These are phyloP conservation scores for Pseudopithomyces chartarum DNA, from an alignment of 2,329 filamentous ascomycete species.

Conservation along the genomic window DNA sequence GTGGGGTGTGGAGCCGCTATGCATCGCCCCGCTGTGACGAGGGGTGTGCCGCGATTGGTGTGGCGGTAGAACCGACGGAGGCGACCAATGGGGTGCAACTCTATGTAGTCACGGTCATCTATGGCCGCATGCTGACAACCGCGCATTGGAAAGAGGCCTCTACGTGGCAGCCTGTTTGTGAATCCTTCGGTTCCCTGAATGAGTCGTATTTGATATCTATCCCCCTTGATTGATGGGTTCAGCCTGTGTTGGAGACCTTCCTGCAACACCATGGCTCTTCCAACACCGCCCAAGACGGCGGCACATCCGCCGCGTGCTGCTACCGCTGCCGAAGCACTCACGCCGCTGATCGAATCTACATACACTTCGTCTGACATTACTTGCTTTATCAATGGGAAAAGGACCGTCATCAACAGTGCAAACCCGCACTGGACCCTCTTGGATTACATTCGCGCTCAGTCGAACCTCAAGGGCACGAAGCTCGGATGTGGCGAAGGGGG, in stretches of 20 bases:
- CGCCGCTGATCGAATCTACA: conserved; percentile 73
- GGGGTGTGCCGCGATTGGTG: background rate
- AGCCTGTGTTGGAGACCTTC: background rate
- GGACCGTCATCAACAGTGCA: conserved; percentile 78
- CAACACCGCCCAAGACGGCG: conserved; percentile 36
- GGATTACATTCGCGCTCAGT: conserved; percentile 79
- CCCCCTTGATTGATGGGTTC: background rate
- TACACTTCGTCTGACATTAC: conserved; percentile 74
- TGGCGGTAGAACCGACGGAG: background rate
- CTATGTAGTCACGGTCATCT: background rate
- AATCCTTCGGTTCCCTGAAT: background rate
- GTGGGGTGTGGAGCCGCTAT: conserved; percentile 22
- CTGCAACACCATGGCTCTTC: conserved; percentile 36
- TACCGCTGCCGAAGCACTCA: conserved; percentile 52
- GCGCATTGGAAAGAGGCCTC: background rate
- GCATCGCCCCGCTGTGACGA: background rate
- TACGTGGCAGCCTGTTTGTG: background rate
- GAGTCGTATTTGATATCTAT: background rate
- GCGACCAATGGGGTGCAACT: background rate
- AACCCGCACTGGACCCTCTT: conserved; percentile 90
- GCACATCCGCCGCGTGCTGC: conserved; percentile 28
- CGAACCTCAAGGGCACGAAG: conserved; percentile 94
- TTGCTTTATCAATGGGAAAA: conserved; percentile 92
- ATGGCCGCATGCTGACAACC: background rate
- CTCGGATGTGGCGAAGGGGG: conserved; percentile 94